Evolutionary conservation across 768 basidiomycete species (phyloP), one percentile per base, ranked within the genome.

Genomic region (Fibroporia radiculosa): DNA sequence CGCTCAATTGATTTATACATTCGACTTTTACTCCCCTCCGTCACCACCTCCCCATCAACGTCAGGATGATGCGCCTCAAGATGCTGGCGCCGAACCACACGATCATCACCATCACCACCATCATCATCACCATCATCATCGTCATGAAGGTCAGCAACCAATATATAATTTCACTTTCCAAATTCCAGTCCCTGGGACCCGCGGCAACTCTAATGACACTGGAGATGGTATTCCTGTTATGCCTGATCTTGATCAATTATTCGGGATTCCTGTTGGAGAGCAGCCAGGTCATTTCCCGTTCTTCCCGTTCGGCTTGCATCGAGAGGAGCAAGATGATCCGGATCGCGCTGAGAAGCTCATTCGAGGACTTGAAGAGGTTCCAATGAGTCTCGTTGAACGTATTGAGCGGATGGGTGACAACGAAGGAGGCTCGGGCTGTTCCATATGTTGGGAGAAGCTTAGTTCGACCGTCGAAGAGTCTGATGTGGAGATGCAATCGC

Each of bases 391-490:
- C 5, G 74, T 87, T 12, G 68, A 75, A 55, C 66, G 86, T 29
- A 62, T 88, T 45, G 78, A 84, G 55, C 69, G 76, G 41, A 70
- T 71, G 4, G 65, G 65, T 1, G 65, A 67, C 20, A 39, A 41
- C 7, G 51, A 47, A n/a, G 49, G 64, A 2, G 56, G 59, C 25
- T 61, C 64, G 8, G 71, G 75, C 12, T 88, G 85, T 56, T 83
- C 85, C 1, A 76, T 88, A 35, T 89, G 85, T 57, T 87, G 82
- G 83, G 85, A 88, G 53, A 66, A 66, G 25, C 60, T 88, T 42
- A 70, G 74, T 36, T 54, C 52, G 52, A 68, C 55, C 67, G 74
- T 47, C 58, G 75, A 62, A 28, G 57, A 55, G 6, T 66, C 51
- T 52, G 57, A 27, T 56, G 55, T 44, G 49, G 57, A 48, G 52